Evolutionary conservation across 352 stramenopile genomes (phyloP).

Genomic region (Globisporangium nodosum): DNA sequence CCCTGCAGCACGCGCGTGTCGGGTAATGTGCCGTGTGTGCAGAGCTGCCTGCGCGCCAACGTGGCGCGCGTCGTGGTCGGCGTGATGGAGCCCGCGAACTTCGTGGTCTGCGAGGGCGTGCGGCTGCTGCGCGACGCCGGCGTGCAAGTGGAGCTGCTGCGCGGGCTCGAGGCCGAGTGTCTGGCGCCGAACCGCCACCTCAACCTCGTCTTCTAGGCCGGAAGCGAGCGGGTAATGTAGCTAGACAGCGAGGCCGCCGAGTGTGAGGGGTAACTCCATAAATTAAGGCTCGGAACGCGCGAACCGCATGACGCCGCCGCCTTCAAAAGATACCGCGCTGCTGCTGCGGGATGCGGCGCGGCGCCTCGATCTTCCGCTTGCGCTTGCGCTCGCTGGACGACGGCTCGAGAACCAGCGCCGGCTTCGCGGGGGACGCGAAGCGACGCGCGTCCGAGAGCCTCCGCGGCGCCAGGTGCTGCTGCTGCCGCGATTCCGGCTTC

Average conservation of each 20-base stretch:
- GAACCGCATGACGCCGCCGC: no score
- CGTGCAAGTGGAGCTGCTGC: slow-evolving; percentile 64
- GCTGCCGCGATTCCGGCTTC: slow-evolving; percentile 7
- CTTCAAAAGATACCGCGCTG: neutral
- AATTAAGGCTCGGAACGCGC: neutral
- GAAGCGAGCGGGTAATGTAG: neutral
- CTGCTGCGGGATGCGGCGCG: slow-evolving; percentile 44
- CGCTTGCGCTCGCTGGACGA: slow-evolving; percentile 36
- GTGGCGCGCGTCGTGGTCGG: slow-evolving; percentile 75
- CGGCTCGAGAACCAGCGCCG: slow-evolving; percentile 9
- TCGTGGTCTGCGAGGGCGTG: slow-evolving; percentile 81
- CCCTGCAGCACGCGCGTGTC: slow-evolving; percentile 84
- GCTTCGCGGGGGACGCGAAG: slow-evolving; percentile 7
- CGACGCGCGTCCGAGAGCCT: neutral
- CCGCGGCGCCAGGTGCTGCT: slow-evolving; percentile 12
- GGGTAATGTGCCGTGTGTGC: slow-evolving; percentile 76
- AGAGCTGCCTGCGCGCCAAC: slow-evolving; percentile 64
- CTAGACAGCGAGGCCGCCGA: neutral
- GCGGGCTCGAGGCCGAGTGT: slow-evolving; percentile 70
- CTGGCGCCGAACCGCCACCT: slow-evolving; percentile 70
- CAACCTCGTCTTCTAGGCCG: slow-evolving; percentile 43
- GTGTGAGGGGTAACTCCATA: neutral
- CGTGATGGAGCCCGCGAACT: slow-evolving; percentile 84
- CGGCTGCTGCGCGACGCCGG: slow-evolving; percentile 57
- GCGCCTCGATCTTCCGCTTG: slow-evolving; percentile 41